Evolutionary conservation across 2,329 filamentous ascomycete genomes (phyloP).

Genomic region (Colletotrichum sidae): DNA sequence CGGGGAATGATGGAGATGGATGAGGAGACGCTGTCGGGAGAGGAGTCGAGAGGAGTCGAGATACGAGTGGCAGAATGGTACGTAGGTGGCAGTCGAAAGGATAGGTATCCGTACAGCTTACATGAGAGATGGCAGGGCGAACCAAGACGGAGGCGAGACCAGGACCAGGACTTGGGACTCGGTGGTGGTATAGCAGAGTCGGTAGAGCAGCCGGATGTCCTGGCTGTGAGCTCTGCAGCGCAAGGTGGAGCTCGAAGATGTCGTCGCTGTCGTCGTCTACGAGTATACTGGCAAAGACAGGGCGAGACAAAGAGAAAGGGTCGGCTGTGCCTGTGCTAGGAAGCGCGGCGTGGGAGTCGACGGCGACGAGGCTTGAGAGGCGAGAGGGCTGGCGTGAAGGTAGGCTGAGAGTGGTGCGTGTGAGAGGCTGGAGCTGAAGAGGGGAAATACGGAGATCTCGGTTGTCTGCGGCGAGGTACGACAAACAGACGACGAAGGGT

Average conservation of each 20-base stretch:
- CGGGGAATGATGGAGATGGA: slow-evolving; percentile 39
- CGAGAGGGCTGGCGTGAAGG: neutral
- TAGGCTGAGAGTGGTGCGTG: neutral
- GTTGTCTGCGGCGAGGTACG: slow-evolving; percentile 34
- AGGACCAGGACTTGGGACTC: too few relatives aligned
- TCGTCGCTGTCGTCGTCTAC: too few relatives aligned
- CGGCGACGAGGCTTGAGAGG: neutral
- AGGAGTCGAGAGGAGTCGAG: slow-evolving; percentile 34
- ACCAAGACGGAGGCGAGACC: too few relatives aligned
- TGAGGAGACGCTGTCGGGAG: slow-evolving; percentile 36
- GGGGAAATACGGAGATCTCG: slow-evolving; percentile 33
- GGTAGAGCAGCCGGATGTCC: too few relatives aligned
- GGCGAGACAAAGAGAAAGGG: slow-evolving; percentile 30
- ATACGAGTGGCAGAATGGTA: neutral
- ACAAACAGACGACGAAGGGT: slow-evolving; percentile 23
- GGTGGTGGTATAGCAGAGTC: too few relatives aligned
- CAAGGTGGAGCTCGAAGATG: slow-evolving; percentile 16
- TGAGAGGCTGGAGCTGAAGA: slow-evolving; percentile 15
- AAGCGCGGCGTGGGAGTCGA: slow-evolving; percentile 7
- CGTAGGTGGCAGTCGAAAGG: neutral
- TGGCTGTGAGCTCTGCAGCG: too few relatives aligned
- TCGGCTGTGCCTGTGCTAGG: slow-evolving; percentile 15
- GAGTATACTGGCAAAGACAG: neutral
- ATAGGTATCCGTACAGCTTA: neutral
- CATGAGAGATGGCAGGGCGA: too few relatives aligned